Conservation (phyloP, 768 basidiomycete genomes). For the Tylopilus rubrobrunneus region DNA sequence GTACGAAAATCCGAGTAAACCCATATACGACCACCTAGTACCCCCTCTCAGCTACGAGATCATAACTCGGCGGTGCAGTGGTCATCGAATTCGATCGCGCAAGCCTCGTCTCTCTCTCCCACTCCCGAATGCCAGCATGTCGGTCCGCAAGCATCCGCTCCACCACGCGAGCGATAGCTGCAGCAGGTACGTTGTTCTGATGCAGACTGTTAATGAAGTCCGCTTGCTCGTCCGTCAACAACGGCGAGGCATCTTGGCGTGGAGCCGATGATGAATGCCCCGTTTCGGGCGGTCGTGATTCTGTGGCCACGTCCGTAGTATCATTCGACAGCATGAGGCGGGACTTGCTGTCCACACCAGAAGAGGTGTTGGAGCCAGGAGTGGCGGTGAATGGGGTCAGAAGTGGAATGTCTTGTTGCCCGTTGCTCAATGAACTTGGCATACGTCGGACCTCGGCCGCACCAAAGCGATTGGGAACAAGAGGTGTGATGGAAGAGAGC, state of each 20-base stretch:
- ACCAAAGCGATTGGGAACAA: conserved; percentile 11
- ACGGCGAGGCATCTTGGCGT: conserved; percentile 5
- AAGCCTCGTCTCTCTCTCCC: conserved; percentile 20
- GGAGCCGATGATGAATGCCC: background rate
- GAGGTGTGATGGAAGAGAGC: background rate
- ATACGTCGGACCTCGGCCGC: background rate
- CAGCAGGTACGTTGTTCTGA: conserved; percentile 20
- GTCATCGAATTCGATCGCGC: conserved; percentile 15
- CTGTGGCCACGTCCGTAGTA: background rate
- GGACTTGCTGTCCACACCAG: background rate
- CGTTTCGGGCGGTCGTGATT: background rate
- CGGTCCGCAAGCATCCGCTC: conserved; percentile 23
- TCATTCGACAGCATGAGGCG: conserved; percentile 4
- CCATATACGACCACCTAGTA: background rate
- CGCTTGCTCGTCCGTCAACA: conserved; percentile 23
- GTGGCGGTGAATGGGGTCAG: conserved; percentile 8
- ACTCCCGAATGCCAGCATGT: conserved; percentile 16
- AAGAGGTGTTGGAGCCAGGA: background rate
- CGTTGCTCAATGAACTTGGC: background rate
- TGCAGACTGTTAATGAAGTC: conserved; percentile 23
- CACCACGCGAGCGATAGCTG: conserved; percentile 22
- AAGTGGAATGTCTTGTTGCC: background rate
- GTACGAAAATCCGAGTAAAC: background rate
- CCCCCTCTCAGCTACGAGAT: background rate
- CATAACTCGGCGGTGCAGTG: conserved; percentile 15